Conservation (phyloP, 352 stramenopile species). For the Pythium grandisporangium region DNA sequence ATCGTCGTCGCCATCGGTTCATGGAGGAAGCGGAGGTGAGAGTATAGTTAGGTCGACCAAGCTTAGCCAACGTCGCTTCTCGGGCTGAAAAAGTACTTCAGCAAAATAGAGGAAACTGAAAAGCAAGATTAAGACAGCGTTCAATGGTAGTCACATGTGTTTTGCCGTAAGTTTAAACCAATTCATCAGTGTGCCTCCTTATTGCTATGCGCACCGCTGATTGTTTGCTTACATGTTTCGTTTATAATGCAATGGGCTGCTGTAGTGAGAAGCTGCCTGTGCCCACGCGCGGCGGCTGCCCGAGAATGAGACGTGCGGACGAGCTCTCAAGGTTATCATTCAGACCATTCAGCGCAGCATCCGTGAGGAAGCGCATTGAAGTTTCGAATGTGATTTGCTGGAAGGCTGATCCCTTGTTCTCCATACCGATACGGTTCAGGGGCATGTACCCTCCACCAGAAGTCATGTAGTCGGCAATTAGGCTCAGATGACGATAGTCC, state of each 20-base stretch:
- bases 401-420: slow-evolving; percentile 92
- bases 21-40: no score
- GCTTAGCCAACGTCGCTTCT: no score
- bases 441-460: slow-evolving; percentile 94
- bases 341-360: slow-evolving; percentile 88
- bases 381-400: slow-evolving; percentile 99
- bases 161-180: no score
- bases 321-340: slow-evolving; percentile 90
- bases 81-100: no score
- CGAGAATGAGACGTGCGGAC: slow-evolving; percentile 93
- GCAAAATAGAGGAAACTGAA: no score
- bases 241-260: slow-evolving; percentile 76
- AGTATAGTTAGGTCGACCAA: no score
- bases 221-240: no score
- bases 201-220: no score
- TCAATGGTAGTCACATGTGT: no score
- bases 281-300: slow-evolving; percentile 90
- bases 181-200: no score
- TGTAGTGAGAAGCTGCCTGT: slow-evolving; percentile 95
- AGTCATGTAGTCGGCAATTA: slow-evolving; percentile 99
- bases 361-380: slow-evolving; percentile 97
- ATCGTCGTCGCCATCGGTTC: no score
- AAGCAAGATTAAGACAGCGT: no score
- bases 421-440: slow-evolving; percentile 98
- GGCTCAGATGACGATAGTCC: slow-evolving; percentile 95